A percentile compares a stretch with the other conserved stretches of the same genome.
These are phyloP conservation scores for Chenopodium album DNA, from an alignment of 148 eudicot species.

Conservation along the genomic window DNA sequence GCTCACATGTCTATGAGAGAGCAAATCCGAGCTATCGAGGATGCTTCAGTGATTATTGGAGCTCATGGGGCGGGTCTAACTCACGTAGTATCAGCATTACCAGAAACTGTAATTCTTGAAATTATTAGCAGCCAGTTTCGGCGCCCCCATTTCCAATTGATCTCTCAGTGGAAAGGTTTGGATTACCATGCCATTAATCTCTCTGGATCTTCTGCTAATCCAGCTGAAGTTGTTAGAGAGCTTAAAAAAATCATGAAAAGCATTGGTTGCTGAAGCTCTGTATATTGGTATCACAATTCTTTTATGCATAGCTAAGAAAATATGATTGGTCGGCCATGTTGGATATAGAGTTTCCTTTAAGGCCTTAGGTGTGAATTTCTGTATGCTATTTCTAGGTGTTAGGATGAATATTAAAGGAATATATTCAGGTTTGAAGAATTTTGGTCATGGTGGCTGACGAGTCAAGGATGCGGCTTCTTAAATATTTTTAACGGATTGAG, in stretches of 20 bases:
- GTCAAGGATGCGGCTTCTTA: not conserved
- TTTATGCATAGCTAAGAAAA: not conserved
- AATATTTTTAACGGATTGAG: not conserved
- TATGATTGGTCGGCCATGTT: not conserved
- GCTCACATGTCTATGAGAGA: slow-evolving; percentile 97
- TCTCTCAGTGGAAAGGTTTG: slow-evolving; percentile 88
- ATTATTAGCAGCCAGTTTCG: slow-evolving; percentile 72
- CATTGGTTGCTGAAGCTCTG: slow-evolving; percentile 54
- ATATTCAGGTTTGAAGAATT: slow-evolving; percentile 5
- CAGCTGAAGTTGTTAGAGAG: slow-evolving; percentile 50
- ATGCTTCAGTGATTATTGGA: slow-evolving; percentile 85
- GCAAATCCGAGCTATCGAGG: slow-evolving; percentile 83
- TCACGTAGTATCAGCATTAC: slow-evolving; percentile 79
- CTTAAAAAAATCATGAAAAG: slow-evolving; percentile 55
- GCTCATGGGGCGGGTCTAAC: slow-evolving; percentile 99
- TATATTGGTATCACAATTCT: not conserved
- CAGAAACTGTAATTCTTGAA: slow-evolving; percentile 70
- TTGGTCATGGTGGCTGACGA: not conserved
- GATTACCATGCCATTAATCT: slow-evolving; percentile 75
- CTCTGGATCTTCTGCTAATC: slow-evolving; percentile 61
- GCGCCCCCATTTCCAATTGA: slow-evolving; percentile 83
- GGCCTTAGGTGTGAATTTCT: not conserved
- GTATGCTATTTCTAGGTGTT: not conserved
- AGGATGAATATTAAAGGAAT: not conserved
- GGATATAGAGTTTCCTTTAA: not conserved